A percentile compares a stretch with the other conserved stretches of the same genome.
Evolutionary conservation across 2,329 filamentous ascomycete species (phyloP).

Genomic region (Xylaria sp.): DNA sequence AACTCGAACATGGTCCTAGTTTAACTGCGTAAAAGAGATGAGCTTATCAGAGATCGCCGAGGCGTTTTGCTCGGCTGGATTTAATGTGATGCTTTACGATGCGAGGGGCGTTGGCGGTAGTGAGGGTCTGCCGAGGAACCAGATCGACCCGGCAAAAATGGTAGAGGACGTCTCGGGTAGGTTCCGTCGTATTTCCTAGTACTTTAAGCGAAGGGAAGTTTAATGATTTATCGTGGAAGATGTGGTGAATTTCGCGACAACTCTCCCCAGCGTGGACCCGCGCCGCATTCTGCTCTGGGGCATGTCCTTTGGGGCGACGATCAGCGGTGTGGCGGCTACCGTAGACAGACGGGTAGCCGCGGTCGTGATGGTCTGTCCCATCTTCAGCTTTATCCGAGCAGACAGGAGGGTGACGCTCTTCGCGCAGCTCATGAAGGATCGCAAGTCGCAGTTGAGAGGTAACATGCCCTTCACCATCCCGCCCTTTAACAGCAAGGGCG

Average conservation of each 20-base stretch:
- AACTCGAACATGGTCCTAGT: slow-evolving; percentile 33
- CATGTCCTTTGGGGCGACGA: slow-evolving; percentile 41
- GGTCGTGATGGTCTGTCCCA: slow-evolving; percentile 44
- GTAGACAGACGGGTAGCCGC: slow-evolving; percentile 37
- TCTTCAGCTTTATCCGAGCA: slow-evolving; percentile 37
- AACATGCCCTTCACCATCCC: slow-evolving; percentile 26
- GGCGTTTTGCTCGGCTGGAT: slow-evolving; percentile 38
- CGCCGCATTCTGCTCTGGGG: slow-evolving; percentile 39
- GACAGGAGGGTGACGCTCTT: slow-evolving; percentile 32
- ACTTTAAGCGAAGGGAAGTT: neutral
- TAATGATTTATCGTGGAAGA: slow-evolving; percentile 3
- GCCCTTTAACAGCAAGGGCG: slow-evolving; percentile 29
- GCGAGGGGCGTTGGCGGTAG: slow-evolving; percentile 42
- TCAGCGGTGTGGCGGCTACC: slow-evolving; percentile 37
- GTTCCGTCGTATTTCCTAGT: neutral
- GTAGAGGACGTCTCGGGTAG: slow-evolving; percentile 14
- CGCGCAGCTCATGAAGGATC: slow-evolving; percentile 39
- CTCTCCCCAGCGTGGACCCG: slow-evolving; percentile 37
- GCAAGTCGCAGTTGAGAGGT: slow-evolving; percentile 26
- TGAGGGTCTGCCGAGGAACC: slow-evolving; percentile 41
- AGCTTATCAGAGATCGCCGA: slow-evolving; percentile 39
- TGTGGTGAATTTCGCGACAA: slow-evolving; percentile 22
- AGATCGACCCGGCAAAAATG: slow-evolving; percentile 37
- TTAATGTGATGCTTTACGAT: slow-evolving; percentile 45
- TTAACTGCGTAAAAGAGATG: slow-evolving; percentile 48